phyloP scores from a whole-genome alignment of 2,329 filamentous ascomycete species.

The Ilyonectria mors-panacis region DNA sequence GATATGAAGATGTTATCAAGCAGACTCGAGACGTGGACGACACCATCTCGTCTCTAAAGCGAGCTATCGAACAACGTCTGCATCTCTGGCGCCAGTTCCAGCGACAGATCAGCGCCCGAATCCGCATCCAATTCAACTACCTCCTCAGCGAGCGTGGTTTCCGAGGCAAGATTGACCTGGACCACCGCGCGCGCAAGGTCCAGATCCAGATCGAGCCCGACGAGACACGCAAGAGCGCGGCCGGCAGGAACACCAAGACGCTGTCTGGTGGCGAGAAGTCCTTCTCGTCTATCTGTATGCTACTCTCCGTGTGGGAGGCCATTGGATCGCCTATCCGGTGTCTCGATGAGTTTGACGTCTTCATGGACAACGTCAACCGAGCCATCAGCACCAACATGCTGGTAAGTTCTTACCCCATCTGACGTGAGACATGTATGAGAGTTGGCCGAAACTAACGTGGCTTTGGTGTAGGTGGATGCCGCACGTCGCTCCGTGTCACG shows the following conservation, averaged over 20 bases:
- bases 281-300: slow-evolving; percentile 94
- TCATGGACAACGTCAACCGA: slow-evolving; percentile 98
- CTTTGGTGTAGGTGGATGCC: slow-evolving; percentile 75
- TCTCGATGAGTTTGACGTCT: slow-evolving; percentile 98
- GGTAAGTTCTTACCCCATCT: slow-evolving; percentile 65
- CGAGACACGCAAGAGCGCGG: slow-evolving; percentile 76
- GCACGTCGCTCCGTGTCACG: slow-evolving; percentile 89
- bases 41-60: slow-evolving; percentile 63
- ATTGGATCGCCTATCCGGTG: slow-evolving; percentile 97
- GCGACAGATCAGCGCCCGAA: slow-evolving; percentile 85
- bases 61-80: slow-evolving; percentile 78
- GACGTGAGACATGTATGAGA: slow-evolving; percentile 12
- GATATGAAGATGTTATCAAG: slow-evolving; percentile 60
- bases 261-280: slow-evolving; percentile 97
- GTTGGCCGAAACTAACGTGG: slow-evolving; percentile 16
- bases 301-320: slow-evolving; percentile 95
- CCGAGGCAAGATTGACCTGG: slow-evolving; percentile 83
- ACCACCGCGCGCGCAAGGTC: slow-evolving; percentile 82
- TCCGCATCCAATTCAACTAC: slow-evolving; percentile 89
- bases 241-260: slow-evolving; percentile 89
- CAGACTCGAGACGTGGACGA: slow-evolving; percentile 58
- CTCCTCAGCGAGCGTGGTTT: slow-evolving; percentile 92
- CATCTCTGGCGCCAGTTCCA: slow-evolving; percentile 87
- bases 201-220: slow-evolving; percentile 83
- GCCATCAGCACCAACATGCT: slow-evolving; percentile 95